phyloP scores from a whole-genome alignment of 2,329 filamentous ascomycete genomes.

The Aureobasidium sp. region DNA sequence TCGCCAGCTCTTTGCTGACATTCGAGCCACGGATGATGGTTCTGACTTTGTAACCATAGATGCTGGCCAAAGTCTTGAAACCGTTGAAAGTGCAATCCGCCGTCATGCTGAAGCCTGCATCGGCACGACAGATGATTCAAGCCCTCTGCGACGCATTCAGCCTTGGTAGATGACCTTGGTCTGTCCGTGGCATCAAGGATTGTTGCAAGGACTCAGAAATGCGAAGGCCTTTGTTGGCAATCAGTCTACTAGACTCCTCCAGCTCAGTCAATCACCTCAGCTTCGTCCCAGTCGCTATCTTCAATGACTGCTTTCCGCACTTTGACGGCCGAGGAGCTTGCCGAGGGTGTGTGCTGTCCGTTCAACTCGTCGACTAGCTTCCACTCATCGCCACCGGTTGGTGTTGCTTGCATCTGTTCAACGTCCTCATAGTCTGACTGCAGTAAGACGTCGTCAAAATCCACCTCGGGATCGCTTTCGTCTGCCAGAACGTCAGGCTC shows the following conservation, averaged over 20 bases:
- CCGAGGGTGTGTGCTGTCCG: conserved; percentile 15
- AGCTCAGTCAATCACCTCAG: conserved; percentile 28
- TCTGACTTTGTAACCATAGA: conserved; percentile 47
- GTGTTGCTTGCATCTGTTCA: not conserved
- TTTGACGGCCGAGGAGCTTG: not conserved
- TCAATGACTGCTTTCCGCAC: conserved; percentile 34
- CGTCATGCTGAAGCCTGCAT: conserved; percentile 17
- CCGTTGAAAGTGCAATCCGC: conserved; percentile 36
- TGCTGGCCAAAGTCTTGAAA: conserved; percentile 43
- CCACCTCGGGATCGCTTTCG: not conserved
- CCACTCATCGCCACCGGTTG: not conserved
- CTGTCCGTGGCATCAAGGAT: not conserved
- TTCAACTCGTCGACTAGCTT: conserved; percentile 2
- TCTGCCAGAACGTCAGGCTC: not conserved
- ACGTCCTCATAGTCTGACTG: conserved; percentile 4
- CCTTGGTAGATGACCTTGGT: conserved; percentile 3
- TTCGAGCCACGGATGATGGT: conserved; percentile 40
- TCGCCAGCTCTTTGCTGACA: conserved; percentile 57
- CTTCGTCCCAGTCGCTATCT: conserved; percentile 48
- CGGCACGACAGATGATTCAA: conserved; percentile 8
- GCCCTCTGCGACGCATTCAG: conserved; percentile 9
- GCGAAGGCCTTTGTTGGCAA: not conserved
- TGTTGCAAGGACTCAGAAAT: too few relatives aligned
- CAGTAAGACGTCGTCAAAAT: conserved; percentile 6
- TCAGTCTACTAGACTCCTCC: too few relatives aligned